Conservation (phyloP, 805 yeast species). For the Metschnikowia lachancei region DNA sequence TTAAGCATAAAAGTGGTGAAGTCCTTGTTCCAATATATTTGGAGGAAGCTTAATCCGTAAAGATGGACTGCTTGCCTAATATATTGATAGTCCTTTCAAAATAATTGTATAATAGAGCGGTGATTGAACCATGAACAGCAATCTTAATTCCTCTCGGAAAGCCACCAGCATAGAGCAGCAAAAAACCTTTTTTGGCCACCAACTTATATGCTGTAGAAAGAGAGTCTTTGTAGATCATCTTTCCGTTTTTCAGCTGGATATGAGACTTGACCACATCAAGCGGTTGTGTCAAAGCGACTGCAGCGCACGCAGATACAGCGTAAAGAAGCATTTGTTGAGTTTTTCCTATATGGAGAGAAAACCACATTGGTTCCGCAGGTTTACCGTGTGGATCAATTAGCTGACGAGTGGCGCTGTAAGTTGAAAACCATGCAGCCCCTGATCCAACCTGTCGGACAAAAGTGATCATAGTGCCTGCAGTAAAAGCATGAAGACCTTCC, state of each 20-base stretch:
- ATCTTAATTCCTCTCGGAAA: slow-evolving; percentile 68
- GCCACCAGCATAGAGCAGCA: slow-evolving; percentile 35
- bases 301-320: slow-evolving; percentile 62
- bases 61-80: slow-evolving; percentile 19
- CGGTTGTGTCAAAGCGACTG: slow-evolving; percentile 80
- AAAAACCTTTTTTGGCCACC: slow-evolving; percentile 30
- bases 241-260: slow-evolving; percentile 76
- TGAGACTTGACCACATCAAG: slow-evolving; percentile 84
- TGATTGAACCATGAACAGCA: slow-evolving; percentile 66
- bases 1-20: slow-evolving; percentile 52
- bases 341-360: slow-evolving; percentile 43
- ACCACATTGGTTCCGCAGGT: slow-evolving; percentile 36
- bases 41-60: slow-evolving; percentile 23
- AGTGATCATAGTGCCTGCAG: slow-evolving; percentile 84
- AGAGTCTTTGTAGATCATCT: slow-evolving; percentile 55
- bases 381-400: slow-evolving; percentile 50
- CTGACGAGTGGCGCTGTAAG: slow-evolving; percentile 77
- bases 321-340: slow-evolving; percentile 51
- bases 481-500: slow-evolving; percentile 74
- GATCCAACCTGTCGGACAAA: slow-evolving; percentile 73
- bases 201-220: slow-evolving; percentile 36
- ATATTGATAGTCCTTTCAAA: slow-evolving; percentile 37
- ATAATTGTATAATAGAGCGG: slow-evolving; percentile 60
- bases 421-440: slow-evolving; percentile 79
- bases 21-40: slow-evolving; percentile 49